Evolutionary conservation across 495 filamentous ascomycete species (phyloP).

Genomic region (Penicillium angulare): DNA sequence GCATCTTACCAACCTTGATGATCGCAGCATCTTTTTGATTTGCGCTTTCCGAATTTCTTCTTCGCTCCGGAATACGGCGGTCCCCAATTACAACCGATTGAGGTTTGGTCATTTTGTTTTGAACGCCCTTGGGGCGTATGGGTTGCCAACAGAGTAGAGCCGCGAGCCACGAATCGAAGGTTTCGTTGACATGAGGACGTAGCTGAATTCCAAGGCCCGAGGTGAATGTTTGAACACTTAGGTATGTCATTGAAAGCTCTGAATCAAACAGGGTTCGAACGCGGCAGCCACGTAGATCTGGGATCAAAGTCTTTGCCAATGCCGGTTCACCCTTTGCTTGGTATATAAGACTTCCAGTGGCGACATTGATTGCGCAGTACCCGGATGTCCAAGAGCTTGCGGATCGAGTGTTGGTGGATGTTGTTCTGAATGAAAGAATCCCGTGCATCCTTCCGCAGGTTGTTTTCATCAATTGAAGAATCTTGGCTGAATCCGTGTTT

Average conservation of each 20-base stretch:
- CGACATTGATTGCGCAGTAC: constrained; percentile 57
- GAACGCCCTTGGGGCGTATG: constrained; percentile 70
- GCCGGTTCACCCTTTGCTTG: constrained; percentile 57
- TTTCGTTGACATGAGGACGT: constrained; percentile 67
- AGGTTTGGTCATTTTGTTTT: constrained; percentile 70
- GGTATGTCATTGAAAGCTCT: constrained; percentile 66
- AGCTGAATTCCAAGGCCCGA: constrained; percentile 70
- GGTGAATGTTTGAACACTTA: constrained; percentile 74
- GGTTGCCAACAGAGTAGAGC: constrained; percentile 94
- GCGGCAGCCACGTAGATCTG: constrained; percentile 83
- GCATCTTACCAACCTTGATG: constrained; percentile 95
- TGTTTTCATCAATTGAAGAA: constrained; percentile 57
- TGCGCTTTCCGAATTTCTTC: constrained; percentile 61
- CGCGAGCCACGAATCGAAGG: constrained; percentile 89
- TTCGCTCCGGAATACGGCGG: constrained; percentile 49
- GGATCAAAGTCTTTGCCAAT: constrained; percentile 61
- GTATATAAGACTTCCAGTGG: constrained; percentile 54
- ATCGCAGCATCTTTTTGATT: constrained; percentile 76
- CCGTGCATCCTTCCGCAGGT: constrained; percentile 57
- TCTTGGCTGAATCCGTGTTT: constrained; percentile 49
- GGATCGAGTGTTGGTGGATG: constrained; percentile 51
- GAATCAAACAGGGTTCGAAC: constrained; percentile 65
- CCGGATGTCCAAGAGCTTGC: constrained; percentile 53
- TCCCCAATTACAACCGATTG: constrained; percentile 53
- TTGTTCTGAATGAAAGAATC: constrained; percentile 55